A percentile compares a stretch with the other conserved stretches of the same genome.
Conservation (phyloP, 176 grass and related monocot species). For the Zea luxurians region DNA sequence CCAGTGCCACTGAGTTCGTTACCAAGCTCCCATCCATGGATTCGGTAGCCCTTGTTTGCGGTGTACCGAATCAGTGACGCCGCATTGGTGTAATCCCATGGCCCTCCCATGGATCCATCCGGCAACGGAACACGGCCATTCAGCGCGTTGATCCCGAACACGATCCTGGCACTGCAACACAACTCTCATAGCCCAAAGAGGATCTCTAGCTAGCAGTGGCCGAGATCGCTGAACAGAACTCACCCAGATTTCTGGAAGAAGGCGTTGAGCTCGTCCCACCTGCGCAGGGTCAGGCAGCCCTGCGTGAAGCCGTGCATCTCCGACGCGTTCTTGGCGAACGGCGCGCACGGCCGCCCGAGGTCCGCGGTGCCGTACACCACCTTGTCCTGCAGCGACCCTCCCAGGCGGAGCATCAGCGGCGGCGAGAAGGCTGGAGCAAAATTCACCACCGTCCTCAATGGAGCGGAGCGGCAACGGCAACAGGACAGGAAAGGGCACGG, state of each 20-base stretch:
- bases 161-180: conserved; percentile 50
- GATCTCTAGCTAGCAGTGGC: no score
- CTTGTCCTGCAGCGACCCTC: conserved; percentile 68
- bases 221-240: not conserved
- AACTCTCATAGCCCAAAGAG: no score
- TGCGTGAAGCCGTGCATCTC: conserved; percentile 62
- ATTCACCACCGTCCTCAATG: no score
- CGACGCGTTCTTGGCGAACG: conserved; percentile 58
- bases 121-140: conserved; percentile 57
- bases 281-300: conserved; percentile 58
- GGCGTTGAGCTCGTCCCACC: conserved; percentile 82
- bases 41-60: conserved; percentile 59
- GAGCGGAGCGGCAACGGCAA: no score
- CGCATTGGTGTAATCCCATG: conserved; percentile 87
- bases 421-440: conserved; percentile 59
- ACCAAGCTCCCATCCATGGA: conserved; percentile 97
- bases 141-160: conserved; percentile 85
- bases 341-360: conserved; percentile 33
- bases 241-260: conserved; percentile 76
- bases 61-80: conserved; percentile 70
- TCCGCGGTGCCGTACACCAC: conserved; percentile 40
- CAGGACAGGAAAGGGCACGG: no score
- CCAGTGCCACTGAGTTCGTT: conserved; percentile 79
- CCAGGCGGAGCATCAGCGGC: conserved; percentile 65
- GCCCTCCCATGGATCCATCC: conserved; percentile 70